Base-by-base conservation (phyloP, 192 early-diverging fungal species). In the Entomortierella parvispora region DNA sequence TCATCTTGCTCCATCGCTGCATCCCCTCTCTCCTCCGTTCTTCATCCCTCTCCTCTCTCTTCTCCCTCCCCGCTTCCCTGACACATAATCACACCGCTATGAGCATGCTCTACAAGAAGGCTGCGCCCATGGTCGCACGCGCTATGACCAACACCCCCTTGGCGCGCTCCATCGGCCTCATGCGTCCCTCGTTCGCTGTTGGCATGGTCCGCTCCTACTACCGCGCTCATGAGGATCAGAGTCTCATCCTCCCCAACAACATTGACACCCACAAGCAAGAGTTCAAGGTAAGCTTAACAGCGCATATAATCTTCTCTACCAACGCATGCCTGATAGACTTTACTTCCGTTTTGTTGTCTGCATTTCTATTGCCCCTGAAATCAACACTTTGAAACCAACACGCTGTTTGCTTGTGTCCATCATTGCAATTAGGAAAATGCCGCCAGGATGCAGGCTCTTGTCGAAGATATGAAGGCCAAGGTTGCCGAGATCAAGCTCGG, bases 251-350 rank as follows among this genome's bases (percentile, higher is more conserved):
- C 40, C 87, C 90, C 53, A 90, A 90, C 82, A 87, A 85, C 26
- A 79, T 95, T 43, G 91, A 93, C 64, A 86, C 82, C 20, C 78
- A 87, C 28, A 87, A 87, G 26, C 86, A 86, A 40, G 82, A 84
- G 42, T 95, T 95, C 85, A 90, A 93, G 86, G 93, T 93, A 82
- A 60, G 47, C n/a, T n/a, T n/a, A n/a, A n/a, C n/a, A n/a, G n/a
- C n/a, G n/a, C n/a, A n/a, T n/a, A n/a, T n/a, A n/a, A n/a, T n/a
- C n/a, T n/a, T n/a, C n/a, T n/a, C n/a, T n/a, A n/a, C n/a, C n/a
- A n/a, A n/a, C n/a, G n/a, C n/a, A n/a, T n/a, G n/a, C n/a, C n/a
- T n/a, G n/a, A n/a, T n/a, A n/a, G n/a, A n/a, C n/a, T n/a, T n/a
- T n/a, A 53, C n/a, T 45, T 45, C n/a, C 44, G 14, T 2, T 1